These are phyloP conservation scores for Vanrija pseudolonga DNA, from an alignment of 1,284 basidiomycete species.

Conservation along the genomic window DNA sequence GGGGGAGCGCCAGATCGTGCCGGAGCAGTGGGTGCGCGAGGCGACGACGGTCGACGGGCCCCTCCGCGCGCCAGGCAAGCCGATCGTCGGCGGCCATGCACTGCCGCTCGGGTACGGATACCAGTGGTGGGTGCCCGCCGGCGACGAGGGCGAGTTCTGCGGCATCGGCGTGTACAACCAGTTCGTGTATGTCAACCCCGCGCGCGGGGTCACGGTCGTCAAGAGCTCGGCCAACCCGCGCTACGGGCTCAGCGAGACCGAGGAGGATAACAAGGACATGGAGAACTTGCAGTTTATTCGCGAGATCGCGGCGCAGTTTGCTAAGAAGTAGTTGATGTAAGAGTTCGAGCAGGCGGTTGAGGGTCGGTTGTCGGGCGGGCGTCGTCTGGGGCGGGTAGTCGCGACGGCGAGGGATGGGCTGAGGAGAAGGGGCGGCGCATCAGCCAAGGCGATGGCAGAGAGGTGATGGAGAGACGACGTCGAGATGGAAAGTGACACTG, in stretches of 20 bases:
- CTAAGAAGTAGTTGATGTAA: no score
- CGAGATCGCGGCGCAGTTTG: not conserved
- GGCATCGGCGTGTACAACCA: slow-evolving; percentile 2
- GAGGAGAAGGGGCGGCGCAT: no score
- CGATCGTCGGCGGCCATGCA: not conserved
- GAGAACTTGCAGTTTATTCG: not conserved
- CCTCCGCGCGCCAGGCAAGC: not conserved
- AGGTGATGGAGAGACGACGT: no score
- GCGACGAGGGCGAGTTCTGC: not conserved
- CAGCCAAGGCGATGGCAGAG: no score
- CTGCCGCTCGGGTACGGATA: slow-evolving; percentile 1
- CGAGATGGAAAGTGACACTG: no score
- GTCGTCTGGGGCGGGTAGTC: no score
- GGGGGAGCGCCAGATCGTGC: not conserved
- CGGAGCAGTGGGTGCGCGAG: not conserved
- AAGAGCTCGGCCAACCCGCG: slow-evolving; percentile 1
- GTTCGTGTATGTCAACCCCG: slow-evolving; percentile 1
- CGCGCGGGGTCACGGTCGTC: not conserved
- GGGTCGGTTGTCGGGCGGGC: no score
- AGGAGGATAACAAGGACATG: not conserved
- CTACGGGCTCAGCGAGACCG: not conserved
- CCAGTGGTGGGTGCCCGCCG: not conserved
- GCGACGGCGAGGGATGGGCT: no score
- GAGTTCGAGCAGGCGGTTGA: no score
- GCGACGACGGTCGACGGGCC: slow-evolving; percentile 1